Evolutionary conservation across 192 early-diverging fungal genomes (phyloP).

Genomic region (Helicostylum pulchrum): DNA sequence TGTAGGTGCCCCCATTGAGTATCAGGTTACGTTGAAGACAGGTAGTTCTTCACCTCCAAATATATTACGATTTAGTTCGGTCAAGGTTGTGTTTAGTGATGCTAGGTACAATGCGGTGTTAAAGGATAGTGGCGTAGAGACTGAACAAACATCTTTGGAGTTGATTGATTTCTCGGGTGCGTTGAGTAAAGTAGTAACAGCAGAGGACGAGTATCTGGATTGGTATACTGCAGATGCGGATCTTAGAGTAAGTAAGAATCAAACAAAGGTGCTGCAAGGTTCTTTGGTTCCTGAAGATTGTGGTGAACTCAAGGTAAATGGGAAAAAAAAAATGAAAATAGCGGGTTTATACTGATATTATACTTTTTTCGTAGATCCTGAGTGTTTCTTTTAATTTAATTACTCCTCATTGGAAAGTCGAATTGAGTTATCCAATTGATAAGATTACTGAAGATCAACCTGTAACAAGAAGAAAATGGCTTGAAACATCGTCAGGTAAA

Average conservation of each 20-base stretch:
- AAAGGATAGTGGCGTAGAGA: constrained; percentile 21
- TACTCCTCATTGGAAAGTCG: constrained; percentile 43
- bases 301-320: constrained; percentile 56
- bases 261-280: constrained; percentile 59
- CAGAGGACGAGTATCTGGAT: constrained; percentile 17
- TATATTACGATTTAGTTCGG: constrained; percentile 40
- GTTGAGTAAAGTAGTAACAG: constrained; percentile 2
- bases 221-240: constrained; percentile 41
- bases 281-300: constrained; percentile 48
- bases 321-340: not conserved
- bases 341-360: not conserved
- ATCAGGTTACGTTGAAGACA: constrained; percentile 57
- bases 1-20: constrained; percentile 52
- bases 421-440: constrained; percentile 39
- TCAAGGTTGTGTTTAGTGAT: constrained; percentile 62
- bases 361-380: constrained; percentile 36
- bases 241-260: constrained; percentile 47
- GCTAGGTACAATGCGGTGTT: constrained; percentile 51
- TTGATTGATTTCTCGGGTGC: constrained; percentile 28
- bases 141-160: not conserved
- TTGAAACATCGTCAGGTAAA: constrained; percentile 14
- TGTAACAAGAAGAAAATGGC: constrained; percentile 28
- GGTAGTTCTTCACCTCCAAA: constrained; percentile 42
- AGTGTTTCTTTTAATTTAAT: constrained; percentile 44
- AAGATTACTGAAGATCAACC: constrained; percentile 28